phyloP scores from a whole-genome alignment of 2,329 filamentous ascomycete species.

The Calycina herbarum region DNA sequence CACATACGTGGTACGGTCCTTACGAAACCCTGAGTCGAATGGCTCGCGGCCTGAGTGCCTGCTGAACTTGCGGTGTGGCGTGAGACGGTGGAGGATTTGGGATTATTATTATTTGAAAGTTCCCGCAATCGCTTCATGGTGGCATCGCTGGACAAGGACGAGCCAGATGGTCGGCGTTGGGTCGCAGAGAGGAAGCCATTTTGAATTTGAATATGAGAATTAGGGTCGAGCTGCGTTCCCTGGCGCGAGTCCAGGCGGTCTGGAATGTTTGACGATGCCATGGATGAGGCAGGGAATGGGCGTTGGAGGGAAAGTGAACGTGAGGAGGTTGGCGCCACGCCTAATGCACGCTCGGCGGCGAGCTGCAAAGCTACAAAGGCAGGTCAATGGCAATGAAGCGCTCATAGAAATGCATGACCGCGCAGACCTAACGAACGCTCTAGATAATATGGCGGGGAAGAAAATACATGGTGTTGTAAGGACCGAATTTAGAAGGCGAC shows the following conservation, averaged over 20 bases:
- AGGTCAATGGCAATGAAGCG: slow-evolving; percentile 13
- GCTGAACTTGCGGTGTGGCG: slow-evolving; percentile 30
- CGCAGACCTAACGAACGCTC: background rate
- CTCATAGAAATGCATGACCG: slow-evolving; percentile 7
- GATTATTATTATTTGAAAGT: slow-evolving; percentile 23
- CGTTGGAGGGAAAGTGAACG: background rate
- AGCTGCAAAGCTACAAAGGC: slow-evolving; percentile 1
- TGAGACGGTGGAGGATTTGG: slow-evolving; percentile 32
- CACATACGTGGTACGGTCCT: slow-evolving; percentile 36
- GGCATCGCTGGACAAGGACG: slow-evolving; percentile 31
- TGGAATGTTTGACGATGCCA: slow-evolving; percentile 20
- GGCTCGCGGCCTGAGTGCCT: slow-evolving; percentile 30
- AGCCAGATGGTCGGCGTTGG: slow-evolving; percentile 23
- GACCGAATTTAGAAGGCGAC: background rate
- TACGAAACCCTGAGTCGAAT: slow-evolving; percentile 28
- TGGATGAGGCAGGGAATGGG: slow-evolving; percentile 11
- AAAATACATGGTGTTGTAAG: slow-evolving; percentile 6
- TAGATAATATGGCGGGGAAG: slow-evolving; percentile 6
- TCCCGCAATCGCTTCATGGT: slow-evolving; percentile 28
- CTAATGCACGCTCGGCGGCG: background rate
- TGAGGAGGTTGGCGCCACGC: slow-evolving; percentile 6
- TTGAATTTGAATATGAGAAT: slow-evolving; percentile 29
- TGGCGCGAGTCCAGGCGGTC: slow-evolving; percentile 19
- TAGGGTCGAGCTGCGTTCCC: slow-evolving; percentile 27
- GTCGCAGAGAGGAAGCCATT: slow-evolving; percentile 23